Percentiles rank a stretch among this genome's conserved stretches.
Evolutionary conservation across 2,329 filamentous ascomycete genomes (phyloP).

Genomic region (Aspergillus sp.): DNA sequence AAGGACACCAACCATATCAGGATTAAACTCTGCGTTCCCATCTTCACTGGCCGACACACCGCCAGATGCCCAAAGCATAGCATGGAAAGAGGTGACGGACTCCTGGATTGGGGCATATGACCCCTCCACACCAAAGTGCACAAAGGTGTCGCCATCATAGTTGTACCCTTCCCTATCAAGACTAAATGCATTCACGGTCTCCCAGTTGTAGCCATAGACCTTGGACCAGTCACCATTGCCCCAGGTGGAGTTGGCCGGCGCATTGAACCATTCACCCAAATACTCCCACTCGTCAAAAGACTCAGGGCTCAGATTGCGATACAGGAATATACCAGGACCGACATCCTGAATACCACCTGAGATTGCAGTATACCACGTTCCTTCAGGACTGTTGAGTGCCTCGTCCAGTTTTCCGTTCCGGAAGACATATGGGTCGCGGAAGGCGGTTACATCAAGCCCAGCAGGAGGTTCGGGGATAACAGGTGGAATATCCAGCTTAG

Average conservation of each 20-base stretch:
- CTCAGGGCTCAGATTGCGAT: constrained; percentile 10
- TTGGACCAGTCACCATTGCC: constrained; percentile 14
- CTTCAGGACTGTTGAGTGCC: constrained; percentile 2
- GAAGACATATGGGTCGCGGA: constrained; percentile 16
- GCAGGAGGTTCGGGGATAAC: constrained; percentile 29
- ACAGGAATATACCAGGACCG: constrained; percentile 12
- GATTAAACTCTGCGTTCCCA: constrained; percentile 8
- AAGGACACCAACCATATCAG: constrained; percentile 14
- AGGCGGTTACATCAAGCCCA: constrained; percentile 12
- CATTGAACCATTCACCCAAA: constrained; percentile 14
- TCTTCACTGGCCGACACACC: constrained; percentile 1
- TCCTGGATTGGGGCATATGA: constrained; percentile 6
- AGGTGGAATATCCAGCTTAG: constrained; percentile 42
- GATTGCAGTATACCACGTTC: constrained; percentile 15
- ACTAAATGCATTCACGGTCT: constrained; percentile 10
- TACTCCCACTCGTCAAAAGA: constrained; percentile 14
- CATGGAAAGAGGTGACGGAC: constrained; percentile 11
- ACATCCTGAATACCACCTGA: constrained; percentile 12
- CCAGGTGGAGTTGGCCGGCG: constrained; percentile 13
- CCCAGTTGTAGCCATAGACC: constrained; percentile 15
- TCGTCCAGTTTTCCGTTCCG: constrained; percentile 8
- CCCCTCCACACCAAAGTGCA: constrained; percentile 13
- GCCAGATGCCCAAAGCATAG: constrained; percentile 14
- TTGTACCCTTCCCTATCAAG: constrained; percentile 12
- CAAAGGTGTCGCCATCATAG: constrained; percentile 9